These are phyloP conservation scores for Fusarium burgessii DNA, from an alignment of 2,329 filamentous ascomycete genomes.

Conservation along the genomic window DNA sequence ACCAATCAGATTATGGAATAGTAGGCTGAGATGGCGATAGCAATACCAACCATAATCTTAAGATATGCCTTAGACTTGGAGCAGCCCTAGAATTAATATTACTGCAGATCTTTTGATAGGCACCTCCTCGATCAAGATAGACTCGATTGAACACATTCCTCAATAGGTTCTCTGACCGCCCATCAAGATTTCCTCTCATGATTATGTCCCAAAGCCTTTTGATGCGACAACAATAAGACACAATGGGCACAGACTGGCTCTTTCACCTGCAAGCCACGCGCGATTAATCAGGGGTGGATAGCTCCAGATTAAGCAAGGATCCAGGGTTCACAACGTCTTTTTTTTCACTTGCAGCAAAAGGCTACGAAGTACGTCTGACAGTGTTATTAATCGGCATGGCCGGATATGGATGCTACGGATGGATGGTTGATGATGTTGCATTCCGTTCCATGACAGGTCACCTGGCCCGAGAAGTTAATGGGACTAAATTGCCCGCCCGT, in stretches of 20 bases:
- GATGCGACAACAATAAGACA: slow-evolving; percentile 2
- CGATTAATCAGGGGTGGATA: slow-evolving; percentile 26
- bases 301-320: slow-evolving; percentile 31
- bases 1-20: slow-evolving; percentile 17
- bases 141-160: neutral
- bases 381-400: slow-evolving; percentile 27
- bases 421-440: slow-evolving; percentile 22
- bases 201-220: neutral
- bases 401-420: slow-evolving; percentile 18
- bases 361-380: neutral
- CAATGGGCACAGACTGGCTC: slow-evolving; percentile 2
- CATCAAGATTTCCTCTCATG: neutral
- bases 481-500: neutral
- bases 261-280: slow-evolving; percentile 25
- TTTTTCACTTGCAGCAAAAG: neutral
- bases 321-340: slow-evolving; percentile 25
- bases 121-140: slow-evolving; percentile 1
- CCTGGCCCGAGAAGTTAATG: slow-evolving; percentile 13
- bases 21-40: neutral
- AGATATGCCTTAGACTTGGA: neutral
- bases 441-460: slow-evolving; percentile 21
- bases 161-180: neutral
- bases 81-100: neutral
- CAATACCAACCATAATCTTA: neutral
- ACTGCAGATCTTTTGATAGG: slow-evolving; percentile 4